These are phyloP conservation scores for Cladorrhinum samala DNA, from an alignment of 495 filamentous ascomycete genomes.

Conservation along the genomic window DNA sequence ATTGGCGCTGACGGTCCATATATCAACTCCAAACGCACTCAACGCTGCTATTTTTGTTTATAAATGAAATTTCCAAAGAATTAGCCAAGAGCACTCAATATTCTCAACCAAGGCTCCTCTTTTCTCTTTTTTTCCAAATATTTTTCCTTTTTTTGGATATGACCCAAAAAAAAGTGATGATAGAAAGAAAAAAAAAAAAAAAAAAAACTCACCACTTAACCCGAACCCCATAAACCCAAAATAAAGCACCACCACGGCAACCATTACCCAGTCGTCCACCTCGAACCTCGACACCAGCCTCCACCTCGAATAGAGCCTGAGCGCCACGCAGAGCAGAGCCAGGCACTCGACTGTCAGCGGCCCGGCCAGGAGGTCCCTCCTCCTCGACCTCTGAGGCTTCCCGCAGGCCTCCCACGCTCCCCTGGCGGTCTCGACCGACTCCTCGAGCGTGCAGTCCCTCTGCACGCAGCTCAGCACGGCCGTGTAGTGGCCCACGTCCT, in stretches of 20 bases:
- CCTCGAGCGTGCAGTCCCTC: not conserved
- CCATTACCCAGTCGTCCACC: constrained; percentile 24
- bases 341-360: constrained; percentile 13
- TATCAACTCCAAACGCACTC: constrained; percentile 19
- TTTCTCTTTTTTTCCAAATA: not conserved
- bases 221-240: not conserved
- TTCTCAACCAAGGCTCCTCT: no score
- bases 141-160: not conserved
- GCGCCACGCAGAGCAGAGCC: constrained; percentile 13
- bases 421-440: constrained; percentile 14
- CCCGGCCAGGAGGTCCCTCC: constrained; percentile 5
- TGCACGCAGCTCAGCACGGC: constrained; percentile 1
- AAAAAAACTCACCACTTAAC: not conserved
- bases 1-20: constrained; percentile 17
- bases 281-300: constrained; percentile 11
- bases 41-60: constrained; percentile 5
- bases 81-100: no score
- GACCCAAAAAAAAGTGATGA: no score
- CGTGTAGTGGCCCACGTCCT: not conserved
- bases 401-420: constrained; percentile 19
- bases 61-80: no score
- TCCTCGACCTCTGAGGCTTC: constrained; percentile 13
- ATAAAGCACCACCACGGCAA: constrained; percentile 10
- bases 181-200: not conserved
- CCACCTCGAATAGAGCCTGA: constrained; percentile 20